phyloP scores from a whole-genome alignment of 2,329 filamentous ascomycete genomes.

The Claviceps quebecensis region DNA sequence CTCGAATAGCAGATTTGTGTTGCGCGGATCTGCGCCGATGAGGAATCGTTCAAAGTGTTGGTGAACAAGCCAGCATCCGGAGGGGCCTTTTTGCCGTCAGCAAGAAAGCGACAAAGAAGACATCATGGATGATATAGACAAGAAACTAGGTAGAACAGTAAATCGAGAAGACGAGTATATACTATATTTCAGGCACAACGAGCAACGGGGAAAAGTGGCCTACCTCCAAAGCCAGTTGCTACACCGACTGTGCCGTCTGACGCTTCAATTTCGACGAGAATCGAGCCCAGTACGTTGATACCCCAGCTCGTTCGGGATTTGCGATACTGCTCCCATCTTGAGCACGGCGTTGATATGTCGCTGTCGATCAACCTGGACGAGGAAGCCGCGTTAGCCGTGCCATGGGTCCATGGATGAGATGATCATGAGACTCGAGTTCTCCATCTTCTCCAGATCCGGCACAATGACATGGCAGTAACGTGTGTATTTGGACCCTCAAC shows the following conservation, averaged over 20 bases:
- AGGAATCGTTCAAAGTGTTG: constrained; percentile 91
- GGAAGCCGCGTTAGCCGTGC: background rate
- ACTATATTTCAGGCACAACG: background rate
- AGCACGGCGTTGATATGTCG: constrained; percentile 86
- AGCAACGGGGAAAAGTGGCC: constrained; percentile 3
- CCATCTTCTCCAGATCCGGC: too few species aligned
- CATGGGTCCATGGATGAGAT: too few species aligned
- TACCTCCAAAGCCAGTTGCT: constrained; percentile 80
- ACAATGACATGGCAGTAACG: too few species aligned
- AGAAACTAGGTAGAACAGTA: too few species aligned
- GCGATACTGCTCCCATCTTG: constrained; percentile 76
- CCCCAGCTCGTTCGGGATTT: constrained; percentile 84
- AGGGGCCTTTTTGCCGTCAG: constrained; percentile 45
- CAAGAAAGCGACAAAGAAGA: background rate
- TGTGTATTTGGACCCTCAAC: constrained; percentile 6
- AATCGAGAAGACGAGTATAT: too few species aligned
- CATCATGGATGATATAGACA: too few species aligned
- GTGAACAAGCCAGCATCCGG: constrained; percentile 85
- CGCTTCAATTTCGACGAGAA: constrained; percentile 80
- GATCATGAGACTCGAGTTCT: too few species aligned
- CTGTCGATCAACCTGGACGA: constrained; percentile 68
- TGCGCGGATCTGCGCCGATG: constrained; percentile 73
- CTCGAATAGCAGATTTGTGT: constrained; percentile 86
- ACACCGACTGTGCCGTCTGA: constrained; percentile 87
- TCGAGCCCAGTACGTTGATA: constrained; percentile 88